Conservation (phyloP, 352 stramenopile species). For the Pythium grandisporangium region DNA sequence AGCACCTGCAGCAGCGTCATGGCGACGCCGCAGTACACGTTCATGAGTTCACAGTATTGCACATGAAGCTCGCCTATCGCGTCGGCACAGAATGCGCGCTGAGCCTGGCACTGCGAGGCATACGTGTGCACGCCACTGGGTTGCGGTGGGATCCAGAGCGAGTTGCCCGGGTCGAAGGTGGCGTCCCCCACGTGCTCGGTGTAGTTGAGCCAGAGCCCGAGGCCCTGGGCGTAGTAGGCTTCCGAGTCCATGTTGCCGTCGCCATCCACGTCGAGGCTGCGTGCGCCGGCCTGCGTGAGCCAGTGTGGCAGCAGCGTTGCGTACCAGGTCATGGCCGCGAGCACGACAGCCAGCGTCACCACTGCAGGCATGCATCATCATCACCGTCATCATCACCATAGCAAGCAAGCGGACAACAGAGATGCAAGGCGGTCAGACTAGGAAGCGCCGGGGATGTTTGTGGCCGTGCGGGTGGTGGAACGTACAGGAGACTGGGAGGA, state of each 20-base stretch:
- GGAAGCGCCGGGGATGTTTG: too few species aligned
- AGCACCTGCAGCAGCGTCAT: slow-evolving; percentile 45
- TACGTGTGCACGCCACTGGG: slow-evolving; percentile 45
- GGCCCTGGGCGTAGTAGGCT: slow-evolving; percentile 68
- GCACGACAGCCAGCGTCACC: slow-evolving; percentile 28
- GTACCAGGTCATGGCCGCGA: slow-evolving; percentile 61
- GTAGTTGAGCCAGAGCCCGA: slow-evolving; percentile 79
- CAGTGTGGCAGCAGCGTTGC: slow-evolving; percentile 56
- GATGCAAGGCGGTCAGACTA: too few species aligned
- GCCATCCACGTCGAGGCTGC: too few species aligned
- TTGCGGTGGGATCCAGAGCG: slow-evolving; percentile 64
- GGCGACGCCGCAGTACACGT: slow-evolving; percentile 56
- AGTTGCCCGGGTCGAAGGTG: slow-evolving; percentile 64
- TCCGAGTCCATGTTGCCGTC: slow-evolving; percentile 20
- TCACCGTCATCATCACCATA: too few species aligned
- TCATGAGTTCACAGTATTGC: slow-evolving; percentile 67
- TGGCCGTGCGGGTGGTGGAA: too few species aligned
- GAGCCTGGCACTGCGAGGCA: slow-evolving; percentile 31
- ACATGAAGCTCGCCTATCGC: slow-evolving; percentile 55
- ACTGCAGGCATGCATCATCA: too few species aligned
- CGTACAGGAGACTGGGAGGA: too few species aligned
- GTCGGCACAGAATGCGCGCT: slow-evolving; percentile 33
- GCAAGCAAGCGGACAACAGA: too few species aligned
- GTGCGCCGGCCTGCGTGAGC: slow-evolving; percentile 54
- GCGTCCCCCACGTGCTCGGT: slow-evolving; percentile 63